Evolutionary conservation across 805 yeast species (phyloP).

Genomic region (Ogataea corticis): DNA sequence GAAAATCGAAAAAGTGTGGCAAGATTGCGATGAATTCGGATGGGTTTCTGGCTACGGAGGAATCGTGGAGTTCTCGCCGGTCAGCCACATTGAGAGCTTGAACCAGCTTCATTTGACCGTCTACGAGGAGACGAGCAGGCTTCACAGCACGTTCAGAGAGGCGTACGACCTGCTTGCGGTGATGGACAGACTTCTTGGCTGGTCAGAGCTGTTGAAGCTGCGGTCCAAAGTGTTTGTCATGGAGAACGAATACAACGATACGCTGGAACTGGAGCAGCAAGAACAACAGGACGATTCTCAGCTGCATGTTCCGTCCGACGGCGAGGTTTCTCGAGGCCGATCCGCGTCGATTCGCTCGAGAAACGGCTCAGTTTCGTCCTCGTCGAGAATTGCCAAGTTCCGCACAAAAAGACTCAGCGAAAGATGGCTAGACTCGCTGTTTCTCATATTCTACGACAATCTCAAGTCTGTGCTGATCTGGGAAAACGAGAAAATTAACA

Average conservation of each 20-base stretch:
- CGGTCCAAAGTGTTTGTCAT: constrained; percentile 78
- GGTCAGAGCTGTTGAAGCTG: constrained; percentile 72
- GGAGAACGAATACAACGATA: constrained; percentile 60
- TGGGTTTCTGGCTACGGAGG: constrained; percentile 36
- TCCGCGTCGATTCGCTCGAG: constrained; percentile 21
- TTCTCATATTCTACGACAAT: constrained; percentile 68
- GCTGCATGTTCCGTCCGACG: constrained; percentile 6
- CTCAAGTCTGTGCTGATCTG: constrained; percentile 74
- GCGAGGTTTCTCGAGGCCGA: constrained; percentile 13
- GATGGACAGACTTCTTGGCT: constrained; percentile 69
- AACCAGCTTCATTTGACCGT: constrained; percentile 51
- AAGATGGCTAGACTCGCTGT: constrained; percentile 70
- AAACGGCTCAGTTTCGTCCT: constrained; percentile 23
- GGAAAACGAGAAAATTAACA: constrained; percentile 32
- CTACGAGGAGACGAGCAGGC: constrained; percentile 44
- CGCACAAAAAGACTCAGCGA: constrained; percentile 60
- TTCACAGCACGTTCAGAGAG: constrained; percentile 53
- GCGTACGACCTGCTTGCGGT: constrained; percentile 74
- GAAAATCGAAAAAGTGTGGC: constrained; percentile 50
- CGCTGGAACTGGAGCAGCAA: constrained; percentile 21
- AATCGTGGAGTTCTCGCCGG: constrained; percentile 34
- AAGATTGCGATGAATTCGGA: constrained; percentile 33
- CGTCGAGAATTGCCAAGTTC: constrained; percentile 30
- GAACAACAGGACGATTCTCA: constrained; percentile 9
- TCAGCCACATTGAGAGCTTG: constrained; percentile 39